Evolutionary conservation across 108 stramenopile species (phyloP).

Genomic region (Cyclotella cryptica): DNA sequence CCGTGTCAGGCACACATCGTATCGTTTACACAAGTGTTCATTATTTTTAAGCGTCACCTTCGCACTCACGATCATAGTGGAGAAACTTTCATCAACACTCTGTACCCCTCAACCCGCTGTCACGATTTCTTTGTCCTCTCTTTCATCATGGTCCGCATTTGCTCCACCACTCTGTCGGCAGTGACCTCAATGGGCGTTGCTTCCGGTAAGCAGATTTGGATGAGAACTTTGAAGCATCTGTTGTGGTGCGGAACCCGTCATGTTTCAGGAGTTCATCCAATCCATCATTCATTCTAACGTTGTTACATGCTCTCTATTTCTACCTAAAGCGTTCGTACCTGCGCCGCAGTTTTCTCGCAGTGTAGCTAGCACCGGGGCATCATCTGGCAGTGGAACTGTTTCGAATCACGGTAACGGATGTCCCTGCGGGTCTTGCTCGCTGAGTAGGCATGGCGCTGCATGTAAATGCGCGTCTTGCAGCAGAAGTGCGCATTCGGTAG

Average conservation of each 20-base stretch:
- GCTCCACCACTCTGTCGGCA: background rate
- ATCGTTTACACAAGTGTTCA: no score
- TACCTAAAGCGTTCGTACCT: slow-evolving; percentile 20
- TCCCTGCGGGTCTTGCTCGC: slow-evolving; percentile 32
- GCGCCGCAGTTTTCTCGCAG: slow-evolving; percentile 13
- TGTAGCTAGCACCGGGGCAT: slow-evolving; percentile 15
- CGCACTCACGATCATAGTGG: no score
- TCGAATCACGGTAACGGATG: slow-evolving; percentile 31
- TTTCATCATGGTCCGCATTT: slow-evolving; percentile 2
- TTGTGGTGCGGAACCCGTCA: background rate
- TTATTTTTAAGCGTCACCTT: no score
- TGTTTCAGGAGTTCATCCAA: background rate
- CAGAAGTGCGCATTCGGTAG: slow-evolving; percentile 30
- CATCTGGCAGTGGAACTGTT: slow-evolving; percentile 17
- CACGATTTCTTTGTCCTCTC: no score
- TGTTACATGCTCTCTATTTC: background rate
- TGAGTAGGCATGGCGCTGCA: slow-evolving; percentile 19
- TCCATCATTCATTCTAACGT: background rate
- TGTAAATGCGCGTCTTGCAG: slow-evolving; percentile 30
- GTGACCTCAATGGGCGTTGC: background rate
- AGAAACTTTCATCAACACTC: no score
- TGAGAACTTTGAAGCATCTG: background rate
- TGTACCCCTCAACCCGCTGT: no score
- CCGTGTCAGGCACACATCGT: no score
- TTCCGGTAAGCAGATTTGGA: slow-evolving; percentile 3